Conservation (phyloP, 2,329 filamentous ascomycete genomes). For the Ophiocordyceps camponoti-rufipedis region DNA sequence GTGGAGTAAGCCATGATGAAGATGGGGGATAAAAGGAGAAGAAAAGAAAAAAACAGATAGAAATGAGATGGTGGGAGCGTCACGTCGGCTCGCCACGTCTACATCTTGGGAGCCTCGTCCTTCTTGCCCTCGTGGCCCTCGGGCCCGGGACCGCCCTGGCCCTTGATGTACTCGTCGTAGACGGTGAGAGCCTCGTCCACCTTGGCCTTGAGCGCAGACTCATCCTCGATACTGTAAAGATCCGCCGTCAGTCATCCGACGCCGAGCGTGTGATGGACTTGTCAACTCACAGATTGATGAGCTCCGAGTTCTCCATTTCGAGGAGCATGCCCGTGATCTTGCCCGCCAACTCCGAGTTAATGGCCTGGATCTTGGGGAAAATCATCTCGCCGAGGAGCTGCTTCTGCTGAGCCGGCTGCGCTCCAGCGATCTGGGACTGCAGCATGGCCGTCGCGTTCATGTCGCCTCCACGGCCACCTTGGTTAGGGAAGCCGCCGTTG, state of each 20-base stretch:
- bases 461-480: conserved; percentile 28
- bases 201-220: conserved; percentile 77
- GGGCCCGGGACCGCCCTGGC: conserved; percentile 29
- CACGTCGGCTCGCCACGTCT: conserved; percentile 5
- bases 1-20: conserved; percentile 1
- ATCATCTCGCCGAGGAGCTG: conserved; percentile 95
- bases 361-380: conserved; percentile 92
- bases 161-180: conserved; percentile 98
- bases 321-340: conserved; percentile 99
- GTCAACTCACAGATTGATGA: conserved; percentile 77
- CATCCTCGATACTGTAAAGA: conserved; percentile 62
- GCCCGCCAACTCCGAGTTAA: conserved; percentile 89
- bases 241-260: conserved; percentile 2
- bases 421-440: conserved; percentile 37
- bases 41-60: conserved; percentile 9
- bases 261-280: conserved; percentile 4
- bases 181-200: conserved; percentile 93
- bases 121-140: conserved; percentile 26
- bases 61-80: conserved; percentile 1
- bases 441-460: conserved; percentile 20
- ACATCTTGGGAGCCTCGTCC: conserved; percentile 28
- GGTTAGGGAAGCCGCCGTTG: conserved; percentile 24
- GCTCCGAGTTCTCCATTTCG: conserved; percentile 95
- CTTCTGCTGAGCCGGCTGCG: conserved; percentile 69
- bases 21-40: conserved; percentile 10